phyloP scores from a whole-genome alignment of 1,284 basidiomycete genomes.

The Microbotryum lychnidis-dioicae region DNA sequence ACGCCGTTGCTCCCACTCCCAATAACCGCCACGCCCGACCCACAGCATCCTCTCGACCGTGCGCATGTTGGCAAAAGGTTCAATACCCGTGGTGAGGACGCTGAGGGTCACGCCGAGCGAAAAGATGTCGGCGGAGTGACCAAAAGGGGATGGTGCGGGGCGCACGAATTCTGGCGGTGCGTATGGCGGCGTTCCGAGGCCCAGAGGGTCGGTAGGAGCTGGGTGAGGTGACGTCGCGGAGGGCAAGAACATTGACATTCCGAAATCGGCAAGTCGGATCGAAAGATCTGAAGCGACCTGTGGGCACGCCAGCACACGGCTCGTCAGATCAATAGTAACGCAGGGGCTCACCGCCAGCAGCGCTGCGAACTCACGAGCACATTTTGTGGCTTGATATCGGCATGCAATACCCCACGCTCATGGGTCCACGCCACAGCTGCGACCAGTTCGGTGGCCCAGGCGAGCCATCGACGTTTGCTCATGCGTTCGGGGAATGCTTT shows the following conservation, averaged over 20 bases:
- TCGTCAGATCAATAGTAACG: background rate
- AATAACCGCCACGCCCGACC: slow-evolving; percentile 44
- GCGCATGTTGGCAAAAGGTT: slow-evolving; percentile 43
- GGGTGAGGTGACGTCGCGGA: slow-evolving; percentile 29
- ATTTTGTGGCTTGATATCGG: slow-evolving; percentile 45
- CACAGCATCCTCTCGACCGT: slow-evolving; percentile 45
- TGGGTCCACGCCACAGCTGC: slow-evolving; percentile 44
- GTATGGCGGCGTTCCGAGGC: slow-evolving; percentile 47
- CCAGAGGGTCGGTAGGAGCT: slow-evolving; percentile 38
- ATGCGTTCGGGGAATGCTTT: slow-evolving; percentile 39
- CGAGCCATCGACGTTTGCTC: slow-evolving; percentile 37
- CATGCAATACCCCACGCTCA: slow-evolving; percentile 43
- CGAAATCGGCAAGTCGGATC: slow-evolving; percentile 46
- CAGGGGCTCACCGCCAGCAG: background rate
- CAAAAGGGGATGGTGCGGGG: slow-evolving; percentile 40
- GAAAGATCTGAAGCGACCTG: slow-evolving; percentile 30
- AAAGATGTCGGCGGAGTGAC: slow-evolving; percentile 47
- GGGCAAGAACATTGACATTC: slow-evolving; percentile 43
- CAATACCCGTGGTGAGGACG: slow-evolving; percentile 43
- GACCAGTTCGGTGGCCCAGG: slow-evolving; percentile 42
- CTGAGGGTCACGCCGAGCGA: slow-evolving; percentile 46
- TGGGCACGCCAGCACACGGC: background rate
- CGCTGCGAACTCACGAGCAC: slow-evolving; percentile 24
- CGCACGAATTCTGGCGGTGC: slow-evolving; percentile 46
- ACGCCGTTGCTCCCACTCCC: slow-evolving; percentile 44